Base-by-base conservation (phyloP, 345 rosid species). In the Aegle marmelos region DNA sequence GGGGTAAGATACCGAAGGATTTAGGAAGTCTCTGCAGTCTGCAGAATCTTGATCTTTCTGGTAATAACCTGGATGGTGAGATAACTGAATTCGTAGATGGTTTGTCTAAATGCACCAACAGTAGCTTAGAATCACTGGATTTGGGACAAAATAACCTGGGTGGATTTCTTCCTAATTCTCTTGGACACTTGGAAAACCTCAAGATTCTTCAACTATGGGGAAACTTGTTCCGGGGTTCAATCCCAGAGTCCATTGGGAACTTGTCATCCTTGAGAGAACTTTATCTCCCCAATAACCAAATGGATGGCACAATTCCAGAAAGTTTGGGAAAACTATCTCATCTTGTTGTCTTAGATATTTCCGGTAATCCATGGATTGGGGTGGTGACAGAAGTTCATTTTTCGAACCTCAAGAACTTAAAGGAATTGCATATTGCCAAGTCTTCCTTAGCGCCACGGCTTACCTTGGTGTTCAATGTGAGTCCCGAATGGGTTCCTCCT, bases 161-260 rank as follows among this genome's bases (percentile, higher is more conserved):
- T 48, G 81, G 84, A 36, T 33, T 48, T 5, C 71, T 77, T 60
- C 81, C 84, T 28, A 39, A 34, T 34, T 76, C 83, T 11, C 41
- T 75, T 0, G 83, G 75, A 67, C 22, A 13, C 13, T 0, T 50
- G 10, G 21, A 28, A 27, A 27, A 45, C 57, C 28, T 81, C 24
- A 57, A 66, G 37, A 4, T 3, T 56, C 36, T 79, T 60, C 3
- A 7, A 21, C 31, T 68, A 0, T 53, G 30, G 59, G 16, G 1
- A 4, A 57, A 79, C 73, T 39, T 22, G 7, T 73, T 78, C 24
- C 10, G 4, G 3, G 81, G 81, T 50, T 77, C 76, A 24, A 78
- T 82, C 33, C 84, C 84, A 7, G 68, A 60, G 4, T 77, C 79
- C 33, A 16, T 77, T 4, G 84, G 84, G 34, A 68, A 69, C 33